Evolutionary conservation across 768 basidiomycete genomes (phyloP), one percentile per base, ranked within the genome.

Genomic region (Myochromella boudieri): DNA sequence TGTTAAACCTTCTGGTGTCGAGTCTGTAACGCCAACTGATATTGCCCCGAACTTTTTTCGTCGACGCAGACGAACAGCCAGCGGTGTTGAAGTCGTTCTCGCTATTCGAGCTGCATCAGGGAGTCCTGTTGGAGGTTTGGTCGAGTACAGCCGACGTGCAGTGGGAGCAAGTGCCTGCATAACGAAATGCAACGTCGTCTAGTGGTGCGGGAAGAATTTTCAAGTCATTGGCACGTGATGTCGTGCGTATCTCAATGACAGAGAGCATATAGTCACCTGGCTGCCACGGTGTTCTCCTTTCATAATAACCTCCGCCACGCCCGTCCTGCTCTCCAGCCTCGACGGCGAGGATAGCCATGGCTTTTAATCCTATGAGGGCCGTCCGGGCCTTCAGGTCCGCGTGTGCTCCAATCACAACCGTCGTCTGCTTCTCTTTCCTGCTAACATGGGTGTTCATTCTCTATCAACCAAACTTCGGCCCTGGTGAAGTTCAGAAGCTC

Each of bases 401-500:
- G 21, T 79, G 80, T 48, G 71, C 75, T 4, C 87, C 88, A 0
- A 67, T 84, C 38, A 68, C 79, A 3, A 69, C 84, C 9, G 66
- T 88, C 53, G 59, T 88, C 37, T 73, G 76, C 10, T 88, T 95
- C 67, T 81, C 81, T 12, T 77, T 76, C 46, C 71, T 91, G 33
- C 84, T 95, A 44, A 80, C 82, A 1, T 87, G 84, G 61, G 68
- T 90, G 26, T 90, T 91, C 59, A 70, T 93, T 17, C 81, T 95
- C 25, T 87, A 91, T 58, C 88, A 91, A 61, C 89, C 88, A 3
- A 79, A 77, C 8, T 72, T 74, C 1, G 88, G 88, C 2, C 88
- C 88, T 14, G 88, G 88, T 1, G 62, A 75, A 11, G 61, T 75
- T 11, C 88, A 91, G 58, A 76, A 79, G 36, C 70, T 97, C 15